A percentile compares a stretch with the other conserved stretches of the same genome.
Conservation (phyloP, 306 rosid genomes). For the Albizia julibrissin region DNA sequence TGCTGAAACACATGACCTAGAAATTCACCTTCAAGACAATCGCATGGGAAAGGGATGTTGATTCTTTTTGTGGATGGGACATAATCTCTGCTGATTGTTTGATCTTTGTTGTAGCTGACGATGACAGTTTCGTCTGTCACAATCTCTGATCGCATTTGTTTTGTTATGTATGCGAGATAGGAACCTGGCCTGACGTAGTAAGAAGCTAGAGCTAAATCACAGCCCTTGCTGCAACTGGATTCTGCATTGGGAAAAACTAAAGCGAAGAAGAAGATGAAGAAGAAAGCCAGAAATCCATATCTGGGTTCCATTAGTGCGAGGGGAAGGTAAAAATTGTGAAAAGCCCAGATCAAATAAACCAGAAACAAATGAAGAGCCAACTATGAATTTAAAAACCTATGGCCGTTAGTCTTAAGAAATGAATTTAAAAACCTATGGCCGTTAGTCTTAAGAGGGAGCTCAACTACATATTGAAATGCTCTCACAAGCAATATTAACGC, state of each 20-base stretch:
- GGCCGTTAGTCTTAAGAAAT: background rate
- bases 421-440: background rate
- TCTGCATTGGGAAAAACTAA: background rate
- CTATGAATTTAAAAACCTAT: background rate
- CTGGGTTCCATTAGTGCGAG: background rate
- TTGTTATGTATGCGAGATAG: background rate
- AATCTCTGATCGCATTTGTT: background rate
- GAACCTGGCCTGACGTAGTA: background rate
- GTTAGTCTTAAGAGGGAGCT: too few relatives aligned
- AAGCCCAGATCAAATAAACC: background rate
- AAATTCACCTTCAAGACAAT: background rate
- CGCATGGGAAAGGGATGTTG: conserved; percentile 7
- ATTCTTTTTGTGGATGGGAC: background rate
- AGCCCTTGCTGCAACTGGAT: background rate
- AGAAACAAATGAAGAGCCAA: background rate
- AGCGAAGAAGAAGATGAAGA: background rate
- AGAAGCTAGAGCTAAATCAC: background rate
- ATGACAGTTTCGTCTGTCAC: background rate
- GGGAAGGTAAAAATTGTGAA: background rate
- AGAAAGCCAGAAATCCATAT: background rate
- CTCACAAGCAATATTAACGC: too few relatives aligned
- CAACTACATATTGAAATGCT: too few relatives aligned
- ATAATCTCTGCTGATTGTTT: background rate
- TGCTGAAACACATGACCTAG: background rate
- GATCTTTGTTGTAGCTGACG: background rate